Conservation (phyloP, 805 yeast species). For the Myxozyma neotropica region DNA sequence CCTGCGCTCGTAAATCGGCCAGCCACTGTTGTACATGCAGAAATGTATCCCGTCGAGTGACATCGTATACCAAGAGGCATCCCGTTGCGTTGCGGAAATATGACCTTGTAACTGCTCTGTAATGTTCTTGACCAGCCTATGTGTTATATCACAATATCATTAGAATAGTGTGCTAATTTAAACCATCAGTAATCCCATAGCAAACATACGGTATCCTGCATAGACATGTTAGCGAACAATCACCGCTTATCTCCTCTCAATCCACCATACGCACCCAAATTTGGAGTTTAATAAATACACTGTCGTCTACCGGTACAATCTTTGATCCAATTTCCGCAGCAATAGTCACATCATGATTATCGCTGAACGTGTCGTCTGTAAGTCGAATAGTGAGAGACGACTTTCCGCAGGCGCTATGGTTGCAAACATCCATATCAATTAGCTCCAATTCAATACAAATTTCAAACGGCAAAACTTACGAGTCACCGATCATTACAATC, state of each 20-base stretch:
- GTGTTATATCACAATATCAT: neutral
- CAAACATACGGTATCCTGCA: constrained; percentile 30
- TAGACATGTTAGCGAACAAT: constrained; percentile 10
- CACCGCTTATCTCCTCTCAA: neutral
- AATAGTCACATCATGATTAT: constrained; percentile 44
- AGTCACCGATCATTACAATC: constrained; percentile 45
- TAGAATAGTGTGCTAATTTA: neutral
- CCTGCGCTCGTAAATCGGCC: constrained; percentile 69
- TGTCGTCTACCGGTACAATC: constrained; percentile 40
- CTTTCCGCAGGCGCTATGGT: constrained; percentile 43
- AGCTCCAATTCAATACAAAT: constrained; percentile 26
- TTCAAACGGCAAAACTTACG: constrained; percentile 36
- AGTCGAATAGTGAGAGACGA: constrained; percentile 44
- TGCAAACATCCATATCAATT: neutral
- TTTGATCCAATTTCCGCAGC: constrained; percentile 46
- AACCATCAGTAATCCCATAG: neutral
- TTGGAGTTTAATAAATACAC: constrained; percentile 42
- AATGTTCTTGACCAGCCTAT: constrained; percentile 45
- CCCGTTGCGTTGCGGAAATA: constrained; percentile 46
- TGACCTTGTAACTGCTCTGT: constrained; percentile 44
- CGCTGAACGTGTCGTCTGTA: constrained; percentile 43
- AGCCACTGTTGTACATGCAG: constrained; percentile 62
- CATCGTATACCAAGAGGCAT: constrained; percentile 44
- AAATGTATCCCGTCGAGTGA: constrained; percentile 43
- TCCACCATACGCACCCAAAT: constrained; percentile 39